Conservation (phyloP, 495 filamentous ascomycete genomes). For the Chaetomium cochliodes region DNA sequence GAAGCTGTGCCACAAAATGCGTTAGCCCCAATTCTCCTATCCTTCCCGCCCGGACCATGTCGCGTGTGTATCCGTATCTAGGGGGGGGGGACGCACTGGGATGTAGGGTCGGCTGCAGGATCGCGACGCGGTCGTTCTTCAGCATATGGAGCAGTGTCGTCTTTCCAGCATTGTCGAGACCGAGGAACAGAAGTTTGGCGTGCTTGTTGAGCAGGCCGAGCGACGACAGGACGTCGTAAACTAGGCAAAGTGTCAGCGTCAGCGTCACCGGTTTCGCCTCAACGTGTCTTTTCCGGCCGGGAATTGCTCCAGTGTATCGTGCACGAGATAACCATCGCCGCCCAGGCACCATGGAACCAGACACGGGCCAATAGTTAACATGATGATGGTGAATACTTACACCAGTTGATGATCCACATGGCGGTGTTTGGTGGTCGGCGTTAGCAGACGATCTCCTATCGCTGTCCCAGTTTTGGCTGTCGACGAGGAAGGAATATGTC, state of each 20-base stretch:
- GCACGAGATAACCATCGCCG: not conserved
- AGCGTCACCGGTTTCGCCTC: not conserved
- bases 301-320: not conserved
- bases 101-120: constrained; percentile 85
- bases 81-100: constrained; percentile 61
- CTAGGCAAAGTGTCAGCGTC: constrained; percentile 45
- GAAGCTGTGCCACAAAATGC: constrained; percentile 58
- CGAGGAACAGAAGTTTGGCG: constrained; percentile 88
- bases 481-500: not conserved
- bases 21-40: constrained; percentile 27
- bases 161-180: constrained; percentile 97
- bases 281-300: not conserved
- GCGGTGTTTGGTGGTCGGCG: constrained; percentile 34
- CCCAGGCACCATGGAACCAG: not conserved
- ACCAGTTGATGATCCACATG: constrained; percentile 98
- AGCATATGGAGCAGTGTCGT: constrained; percentile 90
- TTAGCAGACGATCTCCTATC: constrained; percentile 7
- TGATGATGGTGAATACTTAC: constrained; percentile 53
- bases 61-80: not conserved
- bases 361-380: not conserved
- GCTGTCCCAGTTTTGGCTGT: not conserved
- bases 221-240: constrained; percentile 87
- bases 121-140: constrained; percentile 96
- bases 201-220: constrained; percentile 96
- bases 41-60: not conserved